Conservation (phyloP, 2,329 filamentous ascomycete genomes). For the Penicillium sp. region DNA sequence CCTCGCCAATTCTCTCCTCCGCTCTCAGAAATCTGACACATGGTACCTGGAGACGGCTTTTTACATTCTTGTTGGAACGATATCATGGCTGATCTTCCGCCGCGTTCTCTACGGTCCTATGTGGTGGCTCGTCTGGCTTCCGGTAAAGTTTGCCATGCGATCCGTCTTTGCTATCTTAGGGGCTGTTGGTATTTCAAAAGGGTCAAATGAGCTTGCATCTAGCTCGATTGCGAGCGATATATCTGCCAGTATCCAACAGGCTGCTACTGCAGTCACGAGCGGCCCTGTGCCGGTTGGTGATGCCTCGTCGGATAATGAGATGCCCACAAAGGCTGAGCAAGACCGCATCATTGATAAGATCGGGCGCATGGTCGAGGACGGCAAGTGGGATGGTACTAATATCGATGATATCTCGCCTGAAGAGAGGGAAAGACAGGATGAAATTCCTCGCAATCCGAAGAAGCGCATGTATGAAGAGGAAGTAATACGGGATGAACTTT, state of each 20-base stretch:
- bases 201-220: slow-evolving; percentile 29
- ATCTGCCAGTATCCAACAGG: slow-evolving; percentile 24
- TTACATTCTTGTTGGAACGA: slow-evolving; percentile 75
- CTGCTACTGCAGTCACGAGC: slow-evolving; percentile 22
- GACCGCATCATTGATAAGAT: slow-evolving; percentile 47
- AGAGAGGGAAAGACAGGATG: slow-evolving; percentile 39
- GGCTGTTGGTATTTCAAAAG: slow-evolving; percentile 48
- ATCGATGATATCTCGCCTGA: slow-evolving; percentile 41
- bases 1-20: slow-evolving; percentile 75
- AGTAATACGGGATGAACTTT: slow-evolving; percentile 42
- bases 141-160: slow-evolving; percentile 68
- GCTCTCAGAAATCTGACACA: slow-evolving; percentile 92
- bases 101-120: slow-evolving; percentile 83
- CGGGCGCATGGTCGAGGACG: slow-evolving; percentile 41
- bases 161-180: slow-evolving; percentile 59
- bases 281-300: slow-evolving; percentile 15
- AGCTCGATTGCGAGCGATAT: slow-evolving; percentile 22
- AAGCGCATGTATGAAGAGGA: slow-evolving; percentile 53
- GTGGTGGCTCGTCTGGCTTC: slow-evolving; percentile 86
- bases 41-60: slow-evolving; percentile 95
- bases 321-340: slow-evolving; percentile 25
- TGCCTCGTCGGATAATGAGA: slow-evolving; percentile 24
- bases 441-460: slow-evolving; percentile 48
- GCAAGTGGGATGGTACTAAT: slow-evolving; percentile 28
- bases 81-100: slow-evolving; percentile 83